Percentiles rank a stretch among this genome's conserved stretches.
phyloP scores from a whole-genome alignment of 2,329 filamentous ascomycete species.

The Colletotrichum sidae region DNA sequence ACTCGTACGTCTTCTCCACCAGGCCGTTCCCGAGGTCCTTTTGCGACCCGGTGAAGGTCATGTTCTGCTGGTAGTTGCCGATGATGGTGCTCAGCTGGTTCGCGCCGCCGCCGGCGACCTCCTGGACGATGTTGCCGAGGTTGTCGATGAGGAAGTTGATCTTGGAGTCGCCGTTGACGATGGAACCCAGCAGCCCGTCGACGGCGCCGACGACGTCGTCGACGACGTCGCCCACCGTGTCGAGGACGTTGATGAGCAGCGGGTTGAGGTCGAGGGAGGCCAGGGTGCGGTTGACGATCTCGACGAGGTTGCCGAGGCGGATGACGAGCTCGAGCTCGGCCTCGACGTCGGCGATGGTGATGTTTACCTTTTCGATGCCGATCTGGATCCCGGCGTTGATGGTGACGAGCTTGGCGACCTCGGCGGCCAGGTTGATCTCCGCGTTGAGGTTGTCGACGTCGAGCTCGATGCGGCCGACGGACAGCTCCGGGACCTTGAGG shows the following conservation, averaged over 20 bases:
- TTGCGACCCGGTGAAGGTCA: constrained; percentile 60
- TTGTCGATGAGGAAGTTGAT: constrained; percentile 70
- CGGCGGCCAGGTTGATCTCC: constrained; percentile 70
- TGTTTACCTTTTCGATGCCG: constrained; percentile 63
- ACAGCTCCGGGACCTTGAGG: constrained; percentile 67
- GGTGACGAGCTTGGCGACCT: constrained; percentile 67
- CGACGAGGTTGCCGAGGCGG: constrained; percentile 68
- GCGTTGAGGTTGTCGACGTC: constrained; percentile 69
- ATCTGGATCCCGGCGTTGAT: constrained; percentile 66
- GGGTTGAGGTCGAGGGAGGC: constrained; percentile 70
- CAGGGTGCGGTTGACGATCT: constrained; percentile 71
- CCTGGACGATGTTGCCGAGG: constrained; percentile 71
- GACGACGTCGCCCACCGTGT: constrained; percentile 64
- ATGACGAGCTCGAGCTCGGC: constrained; percentile 70
- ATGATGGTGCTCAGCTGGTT: constrained; percentile 63
- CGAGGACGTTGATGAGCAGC: constrained; percentile 66
- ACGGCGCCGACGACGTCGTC: constrained; percentile 67
- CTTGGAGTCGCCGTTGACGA: constrained; percentile 65
- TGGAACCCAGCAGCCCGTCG: constrained; percentile 68
- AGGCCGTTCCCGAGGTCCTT: constrained; percentile 47
- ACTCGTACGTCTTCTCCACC: constrained; percentile 64
- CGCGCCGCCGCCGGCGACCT: constrained; percentile 61
- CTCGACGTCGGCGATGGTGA: constrained; percentile 71
- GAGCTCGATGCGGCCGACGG: constrained; percentile 69
- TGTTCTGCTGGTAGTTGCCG: constrained; percentile 68